Conservation (phyloP, 768 basidiomycete species). For the Cystobasidium tubakii region DNA sequence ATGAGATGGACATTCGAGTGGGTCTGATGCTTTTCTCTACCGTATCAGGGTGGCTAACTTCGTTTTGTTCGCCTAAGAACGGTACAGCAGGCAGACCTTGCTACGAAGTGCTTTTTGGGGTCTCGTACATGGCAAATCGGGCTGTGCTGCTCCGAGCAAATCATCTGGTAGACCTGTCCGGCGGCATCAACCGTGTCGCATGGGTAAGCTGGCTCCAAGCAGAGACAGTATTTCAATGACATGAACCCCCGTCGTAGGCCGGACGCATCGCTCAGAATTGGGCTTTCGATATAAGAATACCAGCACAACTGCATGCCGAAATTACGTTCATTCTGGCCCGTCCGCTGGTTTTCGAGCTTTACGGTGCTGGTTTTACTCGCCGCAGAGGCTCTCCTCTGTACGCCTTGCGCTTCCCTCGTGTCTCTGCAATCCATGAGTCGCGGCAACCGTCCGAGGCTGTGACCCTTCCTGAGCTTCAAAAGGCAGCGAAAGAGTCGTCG, state of each 20-base stretch:
- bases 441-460: background rate
- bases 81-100: background rate
- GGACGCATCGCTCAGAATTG: background rate
- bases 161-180: background rate
- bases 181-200: background rate
- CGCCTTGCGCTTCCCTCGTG: constrained; percentile 26
- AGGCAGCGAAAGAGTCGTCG: background rate
- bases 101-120: constrained; percentile 25
- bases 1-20: background rate
- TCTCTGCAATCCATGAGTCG: constrained; percentile 21
- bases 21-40: too few species aligned
- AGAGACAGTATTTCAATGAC: background rate
- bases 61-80: background rate
- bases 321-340: background rate
- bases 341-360: constrained; percentile 32
- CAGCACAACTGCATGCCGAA: background rate
- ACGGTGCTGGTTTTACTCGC: constrained; percentile 10
- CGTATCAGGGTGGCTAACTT: too few species aligned
- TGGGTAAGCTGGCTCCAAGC: constrained; percentile 8
- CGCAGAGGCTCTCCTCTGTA: constrained; percentile 2
- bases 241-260: background rate
- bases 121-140: constrained; percentile 11
- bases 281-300: background rate
- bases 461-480: background rate
- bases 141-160: background rate